Conservation (phyloP, 2,329 filamentous ascomycete species). For the Penicillium sclerotiorum region DNA sequence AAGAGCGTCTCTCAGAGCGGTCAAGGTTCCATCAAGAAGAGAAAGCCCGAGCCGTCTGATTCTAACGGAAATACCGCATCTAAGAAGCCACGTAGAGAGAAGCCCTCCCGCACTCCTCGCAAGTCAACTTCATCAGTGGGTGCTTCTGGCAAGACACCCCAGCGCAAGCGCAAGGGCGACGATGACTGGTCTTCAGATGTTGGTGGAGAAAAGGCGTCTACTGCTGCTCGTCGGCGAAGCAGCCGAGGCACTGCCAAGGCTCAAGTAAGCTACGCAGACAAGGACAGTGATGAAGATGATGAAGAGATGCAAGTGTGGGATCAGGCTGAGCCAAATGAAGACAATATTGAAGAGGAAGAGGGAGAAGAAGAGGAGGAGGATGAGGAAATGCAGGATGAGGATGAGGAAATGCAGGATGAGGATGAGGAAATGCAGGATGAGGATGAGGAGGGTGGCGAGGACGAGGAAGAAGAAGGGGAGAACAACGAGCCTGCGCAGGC, state of each 20-base stretch:
- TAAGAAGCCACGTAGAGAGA: constrained; percentile 39
- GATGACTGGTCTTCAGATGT: constrained; percentile 46
- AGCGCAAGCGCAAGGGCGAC: constrained; percentile 42
- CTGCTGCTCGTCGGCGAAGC: constrained; percentile 43
- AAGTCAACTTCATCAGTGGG: constrained; percentile 36
- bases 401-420: constrained; percentile 16
- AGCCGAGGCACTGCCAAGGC: constrained; percentile 38
- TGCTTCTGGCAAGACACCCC: constrained; percentile 33
- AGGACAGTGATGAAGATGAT: constrained; percentile 49
- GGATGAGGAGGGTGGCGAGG: constrained; percentile 15
- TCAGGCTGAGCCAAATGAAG: constrained; percentile 29
- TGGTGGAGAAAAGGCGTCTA: constrained; percentile 38
- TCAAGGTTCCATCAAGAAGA: constrained; percentile 38
- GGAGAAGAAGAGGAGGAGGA: constrained; percentile 19
- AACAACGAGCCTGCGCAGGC: constrained; percentile 8
- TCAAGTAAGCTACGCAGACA: constrained; percentile 48
- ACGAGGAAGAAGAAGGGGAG: constrained; percentile 20
- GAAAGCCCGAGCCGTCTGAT: constrained; percentile 42
- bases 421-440: constrained; percentile 19
- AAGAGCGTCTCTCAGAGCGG: constrained; percentile 43
- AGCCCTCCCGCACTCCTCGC: constrained; percentile 27
- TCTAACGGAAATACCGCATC: constrained; percentile 26
- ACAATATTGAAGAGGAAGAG: constrained; percentile 31
- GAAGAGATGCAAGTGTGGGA: constrained; percentile 44
- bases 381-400: constrained; percentile 15